Base-by-base conservation (phyloP, 495 filamentous ascomycete genomes). In the Talaromyces adpressus region DNA sequence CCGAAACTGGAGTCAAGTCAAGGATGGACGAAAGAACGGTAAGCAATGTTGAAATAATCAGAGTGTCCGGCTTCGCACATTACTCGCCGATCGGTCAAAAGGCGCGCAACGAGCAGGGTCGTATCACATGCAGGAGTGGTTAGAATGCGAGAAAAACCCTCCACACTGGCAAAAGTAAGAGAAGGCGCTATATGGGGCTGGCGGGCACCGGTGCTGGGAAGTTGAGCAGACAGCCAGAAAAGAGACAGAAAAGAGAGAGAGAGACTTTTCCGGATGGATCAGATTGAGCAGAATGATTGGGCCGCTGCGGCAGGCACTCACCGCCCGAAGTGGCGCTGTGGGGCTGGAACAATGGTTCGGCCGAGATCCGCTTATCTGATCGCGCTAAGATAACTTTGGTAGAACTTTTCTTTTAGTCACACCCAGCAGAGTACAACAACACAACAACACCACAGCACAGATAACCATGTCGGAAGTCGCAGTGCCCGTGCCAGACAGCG, bases 351-450 rank as follows among this genome's bases (percentile, higher is more conserved):
- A 27, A 51, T 3, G 69, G 64, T 73, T 71, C 61, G 32, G 63
- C 71, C 73, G 73, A 69, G 71, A 75, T 75, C 71, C 71, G 73
- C 64, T 72, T 75, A 73, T 73, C 73, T 70, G 70, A 73, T 73
- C 64, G 68, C 67, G 62, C 71, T 73, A 73, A 73, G 72, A 76
- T 72, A 71, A 73, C 65, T 72, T 74, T 73, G 45, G 45, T 70
- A 54, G 47, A 51, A 41, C 32, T 49, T 51, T 62, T 25, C n/a
- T 9, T 63, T 34, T 51, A 9, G 5, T 8, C n/a, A n/a, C n/a
- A 49, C 3, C 34, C 8, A 14, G 1, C 32, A 11, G 4, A 41
- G 36, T 9, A 49, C 8, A 2, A 2, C 1, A 47, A 3, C 5
- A 49, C 16, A 49, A 49, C 5, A 20, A 49, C 6, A 16, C 22